Evolutionary conservation across 2,329 filamentous ascomycete genomes (phyloP).

Genomic region (Coleophoma crateriformis): DNA sequence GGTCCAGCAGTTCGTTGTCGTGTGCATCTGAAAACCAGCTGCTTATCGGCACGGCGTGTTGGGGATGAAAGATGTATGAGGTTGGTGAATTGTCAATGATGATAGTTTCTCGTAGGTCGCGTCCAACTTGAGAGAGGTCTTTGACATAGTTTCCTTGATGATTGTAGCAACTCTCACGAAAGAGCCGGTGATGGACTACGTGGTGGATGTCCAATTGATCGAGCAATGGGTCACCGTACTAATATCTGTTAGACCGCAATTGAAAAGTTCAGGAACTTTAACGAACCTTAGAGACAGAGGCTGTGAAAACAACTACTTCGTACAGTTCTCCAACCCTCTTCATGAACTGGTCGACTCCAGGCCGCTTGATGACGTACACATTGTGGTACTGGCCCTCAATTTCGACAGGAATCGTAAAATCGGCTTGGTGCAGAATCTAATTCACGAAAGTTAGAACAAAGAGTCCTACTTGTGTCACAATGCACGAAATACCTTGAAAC

Average conservation of each 20-base stretch:
- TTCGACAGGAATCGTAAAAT: slow-evolving; percentile 98
- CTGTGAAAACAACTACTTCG: slow-evolving; percentile 97
- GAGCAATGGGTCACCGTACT: slow-evolving; percentile 94
- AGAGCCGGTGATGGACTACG: slow-evolving; percentile 91
- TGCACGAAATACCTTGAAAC: slow-evolving; percentile 80
- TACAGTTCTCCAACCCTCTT: slow-evolving; percentile 96
- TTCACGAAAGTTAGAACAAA: slow-evolving; percentile 1
- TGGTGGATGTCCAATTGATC: slow-evolving; percentile 97
- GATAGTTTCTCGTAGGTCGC: slow-evolving; percentile 94
- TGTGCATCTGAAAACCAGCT: slow-evolving; percentile 99
- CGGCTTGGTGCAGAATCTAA: slow-evolving; percentile 92
- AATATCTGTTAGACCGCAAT: slow-evolving; percentile 6
- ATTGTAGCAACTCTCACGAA: slow-evolving; percentile 98
- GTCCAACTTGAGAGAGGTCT: slow-evolving; percentile 93
- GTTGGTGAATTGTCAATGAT: slow-evolving; percentile 99
- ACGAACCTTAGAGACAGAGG: slow-evolving; percentile 90
- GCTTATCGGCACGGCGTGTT: slow-evolving; percentile 97
- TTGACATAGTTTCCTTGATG: slow-evolving; percentile 99
- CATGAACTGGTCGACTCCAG: slow-evolving; percentile 99
- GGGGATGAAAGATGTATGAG: slow-evolving; percentile 98
- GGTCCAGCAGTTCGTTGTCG: slow-evolving; percentile 94
- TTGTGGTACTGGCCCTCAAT: slow-evolving; percentile 99
- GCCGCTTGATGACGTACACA: slow-evolving; percentile 98
- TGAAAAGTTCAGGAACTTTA: background rate
- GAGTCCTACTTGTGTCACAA: background rate